Percentiles rank a stretch among this genome's conserved stretches.
Evolutionary conservation across 768 basidiomycete genomes (phyloP).

Genomic region (Plicaturopsis crispa): DNA sequence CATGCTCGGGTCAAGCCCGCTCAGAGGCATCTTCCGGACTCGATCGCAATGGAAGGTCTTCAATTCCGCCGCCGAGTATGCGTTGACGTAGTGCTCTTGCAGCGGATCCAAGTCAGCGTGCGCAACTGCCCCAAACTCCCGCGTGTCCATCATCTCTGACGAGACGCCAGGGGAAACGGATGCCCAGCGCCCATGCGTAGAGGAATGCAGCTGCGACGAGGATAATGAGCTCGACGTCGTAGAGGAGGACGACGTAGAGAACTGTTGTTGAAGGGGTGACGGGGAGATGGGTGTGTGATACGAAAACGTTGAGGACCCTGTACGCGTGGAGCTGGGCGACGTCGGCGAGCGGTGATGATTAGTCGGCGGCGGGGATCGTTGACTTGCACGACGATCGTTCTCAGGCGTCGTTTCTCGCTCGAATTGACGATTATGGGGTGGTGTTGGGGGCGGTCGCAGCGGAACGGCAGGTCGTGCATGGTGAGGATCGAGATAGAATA

Average conservation of each 20-base stretch:
- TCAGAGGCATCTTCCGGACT: conserved; percentile 89
- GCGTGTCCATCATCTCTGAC: conserved; percentile 30
- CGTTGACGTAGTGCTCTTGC: conserved; percentile 58
- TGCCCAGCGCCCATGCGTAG: conserved; percentile 4
- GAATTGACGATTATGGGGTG: conserved; percentile 12
- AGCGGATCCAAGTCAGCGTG: conserved; percentile 31
- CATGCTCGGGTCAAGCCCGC: conserved; percentile 94
- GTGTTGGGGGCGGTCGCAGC: conserved; percentile 42
- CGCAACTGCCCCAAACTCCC: conserved; percentile 24
- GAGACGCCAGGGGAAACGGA: too few relatives aligned
- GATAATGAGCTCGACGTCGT: conserved; percentile 18
- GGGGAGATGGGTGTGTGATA: conserved; percentile 55
- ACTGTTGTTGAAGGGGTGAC: conserved; percentile 58
- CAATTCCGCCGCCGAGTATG: conserved; percentile 69
- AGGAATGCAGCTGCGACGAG: conserved; percentile 21
- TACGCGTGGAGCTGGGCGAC: conserved; percentile 45
- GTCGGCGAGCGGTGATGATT: conserved; percentile 31
- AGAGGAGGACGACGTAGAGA: conserved; percentile 34
- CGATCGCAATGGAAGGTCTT: conserved; percentile 96
- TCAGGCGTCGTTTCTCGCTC: conserved; percentile 22
- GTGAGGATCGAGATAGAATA: conserved; percentile 80
- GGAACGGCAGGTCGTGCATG: conserved; percentile 74
- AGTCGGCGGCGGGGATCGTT: conserved; percentile 18
- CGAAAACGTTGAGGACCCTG: conserved; percentile 42
- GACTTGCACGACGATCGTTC: conserved; percentile 16